Percentiles rank a stretch among this genome's conserved stretches.
phyloP scores from a whole-genome alignment of 108 stramenopile species.

The Nitzschia sp. region DNA sequence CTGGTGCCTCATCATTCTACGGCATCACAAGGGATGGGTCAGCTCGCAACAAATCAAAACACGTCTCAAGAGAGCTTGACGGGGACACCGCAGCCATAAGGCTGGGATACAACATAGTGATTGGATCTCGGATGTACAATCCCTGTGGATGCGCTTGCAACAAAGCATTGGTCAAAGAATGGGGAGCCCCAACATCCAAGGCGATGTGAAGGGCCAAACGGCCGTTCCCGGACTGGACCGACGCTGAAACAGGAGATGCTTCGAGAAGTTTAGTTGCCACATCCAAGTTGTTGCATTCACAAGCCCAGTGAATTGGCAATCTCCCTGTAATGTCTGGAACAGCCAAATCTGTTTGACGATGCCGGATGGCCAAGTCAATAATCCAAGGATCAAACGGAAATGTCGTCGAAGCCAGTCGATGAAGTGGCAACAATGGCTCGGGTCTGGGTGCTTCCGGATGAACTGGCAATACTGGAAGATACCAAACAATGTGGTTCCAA shows the following conservation, averaged over 20 bases:
- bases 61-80: conserved; percentile 13
- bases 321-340: conserved; percentile 13
- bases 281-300: too few species aligned
- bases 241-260: conserved; percentile 14
- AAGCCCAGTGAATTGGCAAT: conserved; percentile 28
- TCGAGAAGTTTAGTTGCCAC: conserved; percentile 12
- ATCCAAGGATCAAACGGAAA: conserved; percentile 25
- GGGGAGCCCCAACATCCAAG: conserved; percentile 9
- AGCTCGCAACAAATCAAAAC: conserved; percentile 26
- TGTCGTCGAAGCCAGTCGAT: conserved; percentile 12
- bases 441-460: neutral
- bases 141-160: conserved; percentile 22
- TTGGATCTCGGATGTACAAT: conserved; percentile 27
- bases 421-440: conserved; percentile 13
- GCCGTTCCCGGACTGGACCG: neutral
- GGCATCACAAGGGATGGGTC: conserved; percentile 28
- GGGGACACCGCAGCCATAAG: conserved; percentile 16
- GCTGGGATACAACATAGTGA: conserved; percentile 30
- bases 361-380: conserved; percentile 23
- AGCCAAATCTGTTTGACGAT: conserved; percentile 1
- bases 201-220: conserved; percentile 27
- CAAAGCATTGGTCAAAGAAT: conserved; percentile 20
- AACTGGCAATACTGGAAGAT: conserved; percentile 2
- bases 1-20: too few species aligned
- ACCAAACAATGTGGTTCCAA: conserved; percentile 27